Conservation (phyloP, 2,329 filamentous ascomycete genomes). For the Reticulascus tulasneorum region DNA sequence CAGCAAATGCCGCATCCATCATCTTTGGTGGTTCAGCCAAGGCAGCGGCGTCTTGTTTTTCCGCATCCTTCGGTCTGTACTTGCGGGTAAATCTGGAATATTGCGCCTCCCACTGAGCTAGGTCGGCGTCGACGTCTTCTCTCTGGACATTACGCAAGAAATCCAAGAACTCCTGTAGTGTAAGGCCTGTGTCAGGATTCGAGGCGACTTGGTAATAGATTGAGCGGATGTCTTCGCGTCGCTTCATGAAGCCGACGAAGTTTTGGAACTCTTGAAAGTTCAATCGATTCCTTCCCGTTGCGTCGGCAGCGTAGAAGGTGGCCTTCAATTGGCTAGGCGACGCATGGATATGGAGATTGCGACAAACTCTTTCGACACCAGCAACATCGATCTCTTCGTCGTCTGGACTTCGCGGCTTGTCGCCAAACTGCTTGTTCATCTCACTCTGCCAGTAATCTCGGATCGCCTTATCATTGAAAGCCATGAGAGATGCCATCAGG, state of each 20-base stretch:
- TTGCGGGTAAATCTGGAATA: conserved; percentile 69
- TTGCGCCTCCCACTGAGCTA: conserved; percentile 62
- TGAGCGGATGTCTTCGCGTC: conserved; percentile 72
- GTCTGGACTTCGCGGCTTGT: conserved; percentile 43
- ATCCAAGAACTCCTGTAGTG: conserved; percentile 65
- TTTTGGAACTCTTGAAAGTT: conserved; percentile 77
- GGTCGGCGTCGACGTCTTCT: conserved; percentile 68
- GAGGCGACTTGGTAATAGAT: conserved; percentile 64
- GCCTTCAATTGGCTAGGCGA: conserved; percentile 68
- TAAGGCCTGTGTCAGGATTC: conserved; percentile 61
- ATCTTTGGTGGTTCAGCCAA: conserved; percentile 45
- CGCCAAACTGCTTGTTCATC: conserved; percentile 66
- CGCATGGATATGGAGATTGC: conserved; percentile 87
- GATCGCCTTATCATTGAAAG: conserved; percentile 78
- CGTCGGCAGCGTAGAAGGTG: conserved; percentile 72
- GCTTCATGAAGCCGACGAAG: conserved; percentile 80
- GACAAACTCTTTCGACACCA: conserved; percentile 79
- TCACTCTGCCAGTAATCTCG: conserved; percentile 82
- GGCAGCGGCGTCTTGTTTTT: conserved; percentile 40
- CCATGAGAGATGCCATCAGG: conserved; percentile 83
- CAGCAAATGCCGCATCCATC: conserved; percentile 73
- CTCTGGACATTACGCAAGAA: conserved; percentile 74
- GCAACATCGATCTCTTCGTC: conserved; percentile 72
- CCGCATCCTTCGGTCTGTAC: conserved; percentile 43
- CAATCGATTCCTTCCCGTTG: conserved; percentile 59